Evolutionary conservation across 2,329 filamentous ascomycete genomes (phyloP), one percentile per base, ranked within the genome.

Genomic region (Myriosclerotinia scirpicola): DNA sequence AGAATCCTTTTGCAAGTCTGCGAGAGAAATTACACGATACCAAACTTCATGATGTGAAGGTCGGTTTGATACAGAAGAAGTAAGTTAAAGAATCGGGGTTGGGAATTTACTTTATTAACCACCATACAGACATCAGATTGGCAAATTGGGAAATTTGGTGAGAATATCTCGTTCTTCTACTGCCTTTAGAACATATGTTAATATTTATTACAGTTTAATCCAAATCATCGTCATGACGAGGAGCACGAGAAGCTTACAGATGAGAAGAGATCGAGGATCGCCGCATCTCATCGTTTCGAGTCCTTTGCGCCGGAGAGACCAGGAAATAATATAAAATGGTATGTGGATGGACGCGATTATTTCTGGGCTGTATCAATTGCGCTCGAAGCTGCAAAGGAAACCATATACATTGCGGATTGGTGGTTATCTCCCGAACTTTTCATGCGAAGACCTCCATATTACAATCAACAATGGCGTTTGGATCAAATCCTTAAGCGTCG

Each of bases 351-450:
- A 3, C 84, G 93, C 69, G 91, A 98, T 79, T 99, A 99, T 78
- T 96, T 95, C 77, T 97, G 93, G 89, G 90, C 95, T 22, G 93
- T 99, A 14, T 96, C 93, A 0, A 87, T 89, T 44, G 94, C 93
- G 0, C 83, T 98, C n/a, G 93, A 98, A 70, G 84, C 88, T 68
- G 95, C 95, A 48, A 90, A 90, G 75, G 94, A 98, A 79, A 90
- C 90, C 55, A 97, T 99, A 73, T 99, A 98, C 78, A 96, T 99
- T 71, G 90, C 84, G 68, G 95, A 98, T 75, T 99, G 94, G 95
- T 98, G 95, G 95, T 81, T 98, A 17, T 96, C 91, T 4, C 95
- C 92, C 0, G 91, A 95, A 78, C 79, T 95, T 69, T 96, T 94
- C 79, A 79, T 99, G 69, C 87, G 95, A 48, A 85, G 95, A 26